phyloP scores from a whole-genome alignment of 306 rosid species.

The Fragaria nilgerrensis region DNA sequence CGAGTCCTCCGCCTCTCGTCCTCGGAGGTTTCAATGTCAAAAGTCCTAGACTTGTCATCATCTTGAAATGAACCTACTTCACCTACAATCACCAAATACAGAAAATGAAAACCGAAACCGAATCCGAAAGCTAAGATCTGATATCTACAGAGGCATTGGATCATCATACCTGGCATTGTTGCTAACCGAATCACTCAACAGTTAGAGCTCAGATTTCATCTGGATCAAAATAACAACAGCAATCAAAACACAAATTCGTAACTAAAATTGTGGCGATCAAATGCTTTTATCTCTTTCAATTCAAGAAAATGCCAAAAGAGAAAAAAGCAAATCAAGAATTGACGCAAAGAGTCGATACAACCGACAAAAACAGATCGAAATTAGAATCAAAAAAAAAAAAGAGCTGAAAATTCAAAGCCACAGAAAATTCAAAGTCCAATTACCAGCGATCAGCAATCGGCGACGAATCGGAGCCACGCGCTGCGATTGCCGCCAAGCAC shows the following conservation, averaged over 20 bases:
- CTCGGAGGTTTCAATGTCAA: constrained; percentile 73
- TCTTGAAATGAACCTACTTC: constrained; percentile 52
- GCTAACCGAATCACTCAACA: constrained; percentile 14
- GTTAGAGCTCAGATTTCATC: constrained; percentile 37
- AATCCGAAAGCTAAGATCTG: constrained; percentile 1
- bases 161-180: constrained; percentile 63
- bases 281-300: not conserved
- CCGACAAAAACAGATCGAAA: constrained; percentile 18
- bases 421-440: not conserved
- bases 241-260: not conserved
- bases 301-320: constrained; percentile 22
- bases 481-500: not conserved
- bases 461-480: constrained; percentile 8
- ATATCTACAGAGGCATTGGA: not conserved
- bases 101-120: not conserved
- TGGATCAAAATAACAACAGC: constrained; percentile 33
- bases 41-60: constrained; percentile 46
- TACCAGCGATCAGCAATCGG: constrained; percentile 28
- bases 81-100: constrained; percentile 34
- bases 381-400: not conserved
- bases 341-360: constrained; percentile 1
- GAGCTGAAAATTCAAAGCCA: not conserved
- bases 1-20: constrained; percentile 76
- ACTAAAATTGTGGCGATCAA: not conserved
- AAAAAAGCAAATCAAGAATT: constrained; percentile 11